Base-by-base conservation (phyloP, 2,329 filamentous ascomycete species). In the Clonostachys byssicola region DNA sequence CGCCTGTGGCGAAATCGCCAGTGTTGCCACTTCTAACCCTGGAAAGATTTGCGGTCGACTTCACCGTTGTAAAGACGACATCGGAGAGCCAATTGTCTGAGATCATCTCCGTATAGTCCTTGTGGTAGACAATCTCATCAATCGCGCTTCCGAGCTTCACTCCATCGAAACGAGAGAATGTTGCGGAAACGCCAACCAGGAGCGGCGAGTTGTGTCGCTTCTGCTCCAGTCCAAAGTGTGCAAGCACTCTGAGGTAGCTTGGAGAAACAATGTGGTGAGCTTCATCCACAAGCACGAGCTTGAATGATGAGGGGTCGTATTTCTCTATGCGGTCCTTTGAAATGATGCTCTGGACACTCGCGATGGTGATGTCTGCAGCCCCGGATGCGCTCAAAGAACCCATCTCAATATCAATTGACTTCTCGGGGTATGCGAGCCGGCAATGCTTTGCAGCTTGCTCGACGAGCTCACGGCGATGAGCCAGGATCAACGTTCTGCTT, bases 121-220 rank as follows among this genome's bases (percentile, higher is more conserved):
- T 94, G 65, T 97, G 92, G 58, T 96, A 97, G 43, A 96, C 92
- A 51, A 97, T 96, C 60, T 95, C 88, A 57, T 97, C 92, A 56
- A 97, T 94, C 34, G 87, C 92, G 12, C 85, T 76, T 2, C 92
- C 92, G 2, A 97, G 74, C 49, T 81, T 83, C 34, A 95, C 70
- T 0, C 92, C 92, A 60, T 97, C 92, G 50, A 90, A 90, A 43
- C 92, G 73, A 12, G 82, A 84, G 49, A 86, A 78, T 1, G 83
- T 86, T 5, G 94, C 94, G 10, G 92, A 96, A 4, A 99, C 92
- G 6, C 94, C 94, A 12, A 99, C 86, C 13, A 99, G 72, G 16
- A 83, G 79, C 0, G 89, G 86, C 1, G 61, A 65, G 42, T 61
- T 66, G 7, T 47, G 39, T 48, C 55, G 65, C 52, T 69, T 73